These are phyloP conservation scores for Ambrosiella beaveri DNA, from an alignment of 2,329 filamentous ascomycete species.

Conservation along the genomic window DNA sequence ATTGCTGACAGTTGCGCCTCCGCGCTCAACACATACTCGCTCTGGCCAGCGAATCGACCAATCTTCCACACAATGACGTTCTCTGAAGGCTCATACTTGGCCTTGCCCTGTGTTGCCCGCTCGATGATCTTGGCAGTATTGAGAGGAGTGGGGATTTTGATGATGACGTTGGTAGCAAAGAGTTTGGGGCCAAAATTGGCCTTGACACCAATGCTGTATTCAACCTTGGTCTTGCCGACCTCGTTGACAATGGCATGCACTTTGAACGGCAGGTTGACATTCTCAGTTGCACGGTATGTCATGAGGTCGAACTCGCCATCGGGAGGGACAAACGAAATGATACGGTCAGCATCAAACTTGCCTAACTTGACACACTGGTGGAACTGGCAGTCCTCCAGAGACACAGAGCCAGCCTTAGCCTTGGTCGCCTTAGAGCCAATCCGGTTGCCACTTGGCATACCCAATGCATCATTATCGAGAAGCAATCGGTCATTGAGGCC, in stretches of 20 bases:
- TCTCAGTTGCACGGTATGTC: constrained; percentile 95
- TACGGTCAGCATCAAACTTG: constrained; percentile 89
- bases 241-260: constrained; percentile 98
- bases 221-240: constrained; percentile 89
- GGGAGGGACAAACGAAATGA: constrained; percentile 91
- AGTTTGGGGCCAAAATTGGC: constrained; percentile 94
- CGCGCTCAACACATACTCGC: constrained; percentile 84
- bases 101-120: constrained; percentile 86
- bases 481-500: constrained; percentile 89
- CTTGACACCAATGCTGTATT: constrained; percentile 95
- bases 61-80: constrained; percentile 99
- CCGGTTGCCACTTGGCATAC: constrained; percentile 45
- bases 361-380: constrained; percentile 97
- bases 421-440: constrained; percentile 79
- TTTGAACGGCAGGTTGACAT: constrained; percentile 97
- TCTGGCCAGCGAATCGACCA: constrained; percentile 92
- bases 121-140: constrained; percentile 92
- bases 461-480: constrained; percentile 51
- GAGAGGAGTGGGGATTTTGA: constrained; percentile 85
- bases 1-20: constrained; percentile 88
- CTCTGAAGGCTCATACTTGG: constrained; percentile 94
- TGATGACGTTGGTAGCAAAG: constrained; percentile 89
- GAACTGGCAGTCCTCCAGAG: constrained; percentile 94
- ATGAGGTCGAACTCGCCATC: constrained; percentile 98
- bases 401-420: constrained; percentile 87